phyloP scores from a whole-genome alignment of 2,329 filamentous ascomycete genomes.

The Calonectria multiphialidica region DNA sequence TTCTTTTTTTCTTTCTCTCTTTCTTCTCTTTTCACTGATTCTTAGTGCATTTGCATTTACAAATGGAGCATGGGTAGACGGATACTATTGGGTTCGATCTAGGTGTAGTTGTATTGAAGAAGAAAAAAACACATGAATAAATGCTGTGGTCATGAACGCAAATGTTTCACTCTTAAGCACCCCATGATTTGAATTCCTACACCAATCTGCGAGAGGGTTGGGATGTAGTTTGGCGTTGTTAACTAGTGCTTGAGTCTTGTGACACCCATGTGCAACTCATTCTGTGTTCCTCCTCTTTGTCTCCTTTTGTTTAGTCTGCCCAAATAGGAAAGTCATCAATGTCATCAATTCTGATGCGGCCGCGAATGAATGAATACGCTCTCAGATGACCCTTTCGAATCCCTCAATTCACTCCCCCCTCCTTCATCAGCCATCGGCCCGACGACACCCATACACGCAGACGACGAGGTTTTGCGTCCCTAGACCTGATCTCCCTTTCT shows the following conservation, averaged over 20 bases:
- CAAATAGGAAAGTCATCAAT: not conserved
- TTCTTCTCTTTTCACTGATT: not conserved
- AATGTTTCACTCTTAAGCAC: not conserved
- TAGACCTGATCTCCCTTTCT: no score
- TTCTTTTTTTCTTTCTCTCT: not conserved
- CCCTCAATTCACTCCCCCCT: not conserved
- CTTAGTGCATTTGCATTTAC: not conserved
- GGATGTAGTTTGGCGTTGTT: no score
- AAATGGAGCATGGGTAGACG: not conserved
- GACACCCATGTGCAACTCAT: not conserved
- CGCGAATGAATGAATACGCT: no score
- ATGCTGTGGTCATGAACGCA: not conserved
- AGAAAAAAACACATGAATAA: not conserved
- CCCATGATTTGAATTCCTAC: not conserved
- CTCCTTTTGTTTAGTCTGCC: not conserved
- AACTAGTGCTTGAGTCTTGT: no score
- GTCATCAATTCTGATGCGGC: not conserved
- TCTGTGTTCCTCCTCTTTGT: not conserved
- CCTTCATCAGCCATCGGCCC: not conserved
- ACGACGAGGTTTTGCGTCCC: not conserved
- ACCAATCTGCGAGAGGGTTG: not conserved
- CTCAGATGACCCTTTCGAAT: not conserved
- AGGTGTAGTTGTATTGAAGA: not conserved
- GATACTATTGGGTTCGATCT: not conserved
- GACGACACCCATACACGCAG: not conserved